phyloP scores from a whole-genome alignment of 371 early-diverging fungal species.

The Mucor mucedo region DNA sequence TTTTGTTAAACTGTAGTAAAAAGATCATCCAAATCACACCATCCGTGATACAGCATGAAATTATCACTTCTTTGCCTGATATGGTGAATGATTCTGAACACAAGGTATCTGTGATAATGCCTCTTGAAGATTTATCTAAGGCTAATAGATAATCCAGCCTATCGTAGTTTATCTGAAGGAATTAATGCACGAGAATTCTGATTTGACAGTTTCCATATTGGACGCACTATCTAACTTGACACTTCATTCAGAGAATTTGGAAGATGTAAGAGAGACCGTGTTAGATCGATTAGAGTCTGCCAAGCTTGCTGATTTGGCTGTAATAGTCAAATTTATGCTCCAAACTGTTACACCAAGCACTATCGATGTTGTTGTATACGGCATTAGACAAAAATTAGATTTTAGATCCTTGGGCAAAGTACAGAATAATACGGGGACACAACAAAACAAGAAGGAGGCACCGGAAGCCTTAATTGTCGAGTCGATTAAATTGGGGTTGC shows the following conservation, averaged over 20 bases:
- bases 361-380: conserved; percentile 47
- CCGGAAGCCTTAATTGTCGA: conserved; percentile 72
- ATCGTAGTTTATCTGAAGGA: conserved; percentile 68
- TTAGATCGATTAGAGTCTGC: conserved; percentile 70
- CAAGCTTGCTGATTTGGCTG: conserved; percentile 71
- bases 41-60: conserved; percentile 72
- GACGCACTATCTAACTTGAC: conserved; percentile 79
- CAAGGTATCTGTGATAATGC: conserved; percentile 37
- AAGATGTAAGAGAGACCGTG: conserved; percentile 63
- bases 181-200: conserved; percentile 64
- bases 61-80: conserved; percentile 76
- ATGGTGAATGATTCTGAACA: conserved; percentile 81
- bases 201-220: conserved; percentile 73
- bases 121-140: not conserved
- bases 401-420: conserved; percentile 57
- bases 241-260: conserved; percentile 58
- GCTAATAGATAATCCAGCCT: conserved; percentile 31
- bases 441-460: conserved; percentile 21
- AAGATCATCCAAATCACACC: conserved; percentile 71
- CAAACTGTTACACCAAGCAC: conserved; percentile 64
- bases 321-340: conserved; percentile 73
- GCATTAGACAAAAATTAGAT: conserved; percentile 62
- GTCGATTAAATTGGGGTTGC: conserved; percentile 68
- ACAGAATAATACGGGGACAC: conserved; percentile 16
- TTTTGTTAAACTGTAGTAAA: not conserved